These are phyloP conservation scores for Xylaria flabelliformis DNA, from an alignment of 495 filamentous ascomycete species.

Conservation along the genomic window DNA sequence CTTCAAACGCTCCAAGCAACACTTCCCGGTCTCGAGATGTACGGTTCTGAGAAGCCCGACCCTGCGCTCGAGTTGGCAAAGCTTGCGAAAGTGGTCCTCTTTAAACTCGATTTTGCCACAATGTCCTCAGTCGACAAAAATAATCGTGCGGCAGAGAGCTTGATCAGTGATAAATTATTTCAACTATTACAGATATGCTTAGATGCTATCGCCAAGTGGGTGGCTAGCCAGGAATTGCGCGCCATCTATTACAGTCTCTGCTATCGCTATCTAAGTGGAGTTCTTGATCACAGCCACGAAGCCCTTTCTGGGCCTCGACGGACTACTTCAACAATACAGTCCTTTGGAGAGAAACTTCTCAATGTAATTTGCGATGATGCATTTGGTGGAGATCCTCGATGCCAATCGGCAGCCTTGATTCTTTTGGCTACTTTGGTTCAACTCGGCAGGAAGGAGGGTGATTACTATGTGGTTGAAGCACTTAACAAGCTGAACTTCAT, in stretches of 20 bases:
- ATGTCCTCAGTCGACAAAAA: slow-evolving; percentile 46
- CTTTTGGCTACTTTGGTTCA: slow-evolving; percentile 74
- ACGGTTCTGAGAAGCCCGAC: slow-evolving; percentile 65
- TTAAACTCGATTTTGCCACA: slow-evolving; percentile 68
- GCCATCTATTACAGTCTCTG: slow-evolving; percentile 87
- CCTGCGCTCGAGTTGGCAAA: slow-evolving; percentile 77
- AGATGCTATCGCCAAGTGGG: slow-evolving; percentile 73
- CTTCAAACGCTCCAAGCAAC: slow-evolving; percentile 84
- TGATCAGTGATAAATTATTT: slow-evolving; percentile 86
- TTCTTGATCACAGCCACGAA: slow-evolving; percentile 60
- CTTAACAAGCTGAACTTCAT: slow-evolving; percentile 89
- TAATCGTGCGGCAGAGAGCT: slow-evolving; percentile 64
- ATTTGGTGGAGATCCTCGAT: slow-evolving; percentile 78
- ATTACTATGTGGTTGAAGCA: slow-evolving; percentile 73
- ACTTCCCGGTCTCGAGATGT: slow-evolving; percentile 80
- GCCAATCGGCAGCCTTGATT: slow-evolving; percentile 82
- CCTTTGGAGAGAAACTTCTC: slow-evolving; percentile 76
- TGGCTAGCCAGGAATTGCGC: slow-evolving; percentile 71
- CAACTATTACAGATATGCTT: slow-evolving; percentile 88
- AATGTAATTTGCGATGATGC: slow-evolving; percentile 94
- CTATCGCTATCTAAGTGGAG: slow-evolving; percentile 79
- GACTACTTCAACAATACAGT: slow-evolving; percentile 75
- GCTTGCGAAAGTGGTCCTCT: slow-evolving; percentile 77
- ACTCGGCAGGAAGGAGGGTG: slow-evolving; percentile 68
- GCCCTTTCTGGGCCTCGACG: slow-evolving; percentile 61